Evolutionary conservation across 2,329 filamentous ascomycete genomes (phyloP).

Genomic region (Colletotrichum sp.): DNA sequence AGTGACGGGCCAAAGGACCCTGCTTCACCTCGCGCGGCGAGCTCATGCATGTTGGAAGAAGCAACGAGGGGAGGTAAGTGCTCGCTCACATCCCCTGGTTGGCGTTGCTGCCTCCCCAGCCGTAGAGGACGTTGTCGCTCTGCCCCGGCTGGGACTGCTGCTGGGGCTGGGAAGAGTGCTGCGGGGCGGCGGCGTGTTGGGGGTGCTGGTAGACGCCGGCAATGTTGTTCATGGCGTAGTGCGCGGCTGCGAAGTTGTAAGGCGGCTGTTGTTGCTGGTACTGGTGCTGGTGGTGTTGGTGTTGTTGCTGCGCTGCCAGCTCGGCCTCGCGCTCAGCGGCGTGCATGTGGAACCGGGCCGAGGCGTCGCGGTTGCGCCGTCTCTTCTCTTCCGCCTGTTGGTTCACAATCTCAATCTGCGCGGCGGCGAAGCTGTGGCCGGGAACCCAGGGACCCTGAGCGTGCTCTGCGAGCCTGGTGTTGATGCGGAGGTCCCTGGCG

Average conservation of each 20-base stretch:
- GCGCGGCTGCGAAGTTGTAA: neutral
- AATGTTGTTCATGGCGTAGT: conserved; percentile 13
- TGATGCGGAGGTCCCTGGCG: neutral
- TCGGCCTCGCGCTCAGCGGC: neutral
- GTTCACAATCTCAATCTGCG: neutral
- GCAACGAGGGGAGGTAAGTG: neutral
- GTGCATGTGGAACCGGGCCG: neutral
- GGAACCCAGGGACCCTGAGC: neutral
- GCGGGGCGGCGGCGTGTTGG: neutral
- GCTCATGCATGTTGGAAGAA: neutral
- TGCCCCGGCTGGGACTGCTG: neutral
- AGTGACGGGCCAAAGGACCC: neutral
- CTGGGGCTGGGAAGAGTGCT: neutral
- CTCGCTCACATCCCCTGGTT: neutral
- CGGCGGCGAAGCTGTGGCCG: neutral
- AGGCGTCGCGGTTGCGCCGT: neutral
- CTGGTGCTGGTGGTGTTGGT: neutral
- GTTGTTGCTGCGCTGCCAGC: neutral
- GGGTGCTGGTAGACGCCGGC: conserved; percentile 8
- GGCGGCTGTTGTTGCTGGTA: neutral
- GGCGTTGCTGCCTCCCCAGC: neutral
- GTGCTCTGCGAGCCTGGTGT: neutral
- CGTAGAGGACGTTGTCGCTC: neutral
- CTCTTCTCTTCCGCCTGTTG: neutral
- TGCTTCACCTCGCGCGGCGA: neutral